A percentile compares a stretch with the other conserved stretches of the same genome.
phyloP scores from a whole-genome alignment of 148 eudicot genomes.

The Spergularia bocconei region DNA sequence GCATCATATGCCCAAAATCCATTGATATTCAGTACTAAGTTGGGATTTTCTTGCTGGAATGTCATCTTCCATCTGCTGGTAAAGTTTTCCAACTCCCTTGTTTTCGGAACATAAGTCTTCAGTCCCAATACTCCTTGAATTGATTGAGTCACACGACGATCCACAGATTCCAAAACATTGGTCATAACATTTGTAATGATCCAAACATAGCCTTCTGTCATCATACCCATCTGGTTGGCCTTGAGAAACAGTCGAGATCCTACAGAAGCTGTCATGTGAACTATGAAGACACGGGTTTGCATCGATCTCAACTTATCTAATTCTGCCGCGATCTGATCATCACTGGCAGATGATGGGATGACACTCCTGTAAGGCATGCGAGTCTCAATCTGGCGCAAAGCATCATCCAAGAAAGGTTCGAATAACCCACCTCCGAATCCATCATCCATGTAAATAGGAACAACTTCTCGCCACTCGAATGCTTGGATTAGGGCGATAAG shows the following conservation, averaged over 20 bases:
- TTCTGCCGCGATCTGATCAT: constrained; percentile 45
- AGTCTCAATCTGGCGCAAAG: constrained; percentile 27
- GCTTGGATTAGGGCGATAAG: constrained; percentile 49
- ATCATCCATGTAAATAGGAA: constrained; percentile 44
- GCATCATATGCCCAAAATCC: constrained; percentile 70
- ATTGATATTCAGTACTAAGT: constrained; percentile 30
- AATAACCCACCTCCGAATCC: constrained; percentile 44
- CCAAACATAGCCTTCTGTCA: constrained; percentile 68
- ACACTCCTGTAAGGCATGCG: constrained; percentile 35
- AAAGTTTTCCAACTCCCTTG: constrained; percentile 36
- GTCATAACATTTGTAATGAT: constrained; percentile 51
- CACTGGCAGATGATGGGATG: constrained; percentile 41
- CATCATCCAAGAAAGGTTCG: constrained; percentile 42
- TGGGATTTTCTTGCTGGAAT: constrained; percentile 38
- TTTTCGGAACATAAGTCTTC: constrained; percentile 41
- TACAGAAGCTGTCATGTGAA: constrained; percentile 46
- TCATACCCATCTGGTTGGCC: constrained; percentile 57
- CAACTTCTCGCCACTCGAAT: constrained; percentile 61
- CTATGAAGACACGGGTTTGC: constrained; percentile 50
- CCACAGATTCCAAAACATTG: constrained; percentile 38
- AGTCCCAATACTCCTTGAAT: constrained; percentile 74
- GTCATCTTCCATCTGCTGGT: constrained; percentile 39
- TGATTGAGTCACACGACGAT: constrained; percentile 25
- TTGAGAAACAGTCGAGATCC: constrained; percentile 47
- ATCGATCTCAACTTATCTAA: constrained; percentile 45